Base-by-base conservation (phyloP, 2,329 filamentous ascomycete species). In the Xylaria multiplex region DNA sequence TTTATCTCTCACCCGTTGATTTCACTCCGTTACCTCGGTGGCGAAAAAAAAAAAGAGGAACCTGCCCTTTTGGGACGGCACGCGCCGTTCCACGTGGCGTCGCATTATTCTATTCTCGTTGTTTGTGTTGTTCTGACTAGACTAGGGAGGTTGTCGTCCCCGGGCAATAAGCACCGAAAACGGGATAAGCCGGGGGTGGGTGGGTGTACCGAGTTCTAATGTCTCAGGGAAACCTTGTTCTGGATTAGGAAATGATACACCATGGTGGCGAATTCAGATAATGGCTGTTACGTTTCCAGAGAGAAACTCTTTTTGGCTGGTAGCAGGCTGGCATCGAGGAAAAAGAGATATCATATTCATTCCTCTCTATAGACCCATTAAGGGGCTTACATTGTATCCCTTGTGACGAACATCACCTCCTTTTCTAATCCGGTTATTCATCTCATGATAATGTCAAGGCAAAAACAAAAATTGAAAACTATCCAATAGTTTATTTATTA, bases 31-130 rank as follows among this genome's bases (percentile, higher is more conserved):
- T 14, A 13, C 37, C 9, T 13, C 37, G 11, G 55, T 58, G 8
- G 46, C 35, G 40, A n/a, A 24, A 37, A 37, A 37, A 37, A 40
- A n/a, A 24, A 27, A 14, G 4, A 43, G 27, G 32, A 40, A 62
- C 58, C 63, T 62, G 53, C 58, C 63, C 14, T 37, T 62, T 62
- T 27, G 24, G 42, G 59, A 64, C 54, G 53, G 48, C 14, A 49
- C 43, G 54, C 54, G 64, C 59, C 59, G 57, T 62, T 35, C 63
- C 59, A 55, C 43, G 54, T 63, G 59, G 64, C 19, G 35, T 16
- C 46, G 45, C 57, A 42, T 49, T 9, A 30, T 42, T 56, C 45
- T 13, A 50, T 43, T 32, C 9, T 19, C 30, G n/a, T 58, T 40
- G 35, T 50, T 16, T 22, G 55, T 57, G 27, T 27, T 5, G 27